Percentiles rank a stretch among this genome's conserved stretches.
These are phyloP conservation scores for Boechera stricta DNA, from an alignment of 345 rosid genomes.

Conservation along the genomic window DNA sequence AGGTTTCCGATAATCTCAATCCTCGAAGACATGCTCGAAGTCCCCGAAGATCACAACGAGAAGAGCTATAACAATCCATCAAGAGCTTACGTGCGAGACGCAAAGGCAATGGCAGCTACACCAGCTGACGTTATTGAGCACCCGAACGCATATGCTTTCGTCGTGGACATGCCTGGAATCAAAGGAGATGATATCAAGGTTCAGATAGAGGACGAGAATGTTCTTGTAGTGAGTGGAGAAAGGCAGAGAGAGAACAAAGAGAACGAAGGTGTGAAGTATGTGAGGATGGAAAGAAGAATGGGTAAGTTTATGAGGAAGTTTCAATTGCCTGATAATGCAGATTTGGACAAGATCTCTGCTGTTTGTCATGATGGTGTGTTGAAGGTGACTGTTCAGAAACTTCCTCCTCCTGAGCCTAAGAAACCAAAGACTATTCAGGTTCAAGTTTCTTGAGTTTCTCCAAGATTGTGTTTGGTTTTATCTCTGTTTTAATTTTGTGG, in stretches of 20 bases:
- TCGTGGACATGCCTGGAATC: slow-evolving; percentile 85
- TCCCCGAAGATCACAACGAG: slow-evolving; percentile 46
- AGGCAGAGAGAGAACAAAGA: slow-evolving; percentile 68
- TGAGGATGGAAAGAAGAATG: slow-evolving; percentile 80
- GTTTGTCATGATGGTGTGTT: slow-evolving; percentile 73
- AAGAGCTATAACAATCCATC: slow-evolving; percentile 51
- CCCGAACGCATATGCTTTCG: slow-evolving; percentile 57
- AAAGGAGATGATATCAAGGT: slow-evolving; percentile 70
- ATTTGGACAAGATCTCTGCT: slow-evolving; percentile 62
- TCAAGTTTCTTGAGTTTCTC: slow-evolving; percentile 57
- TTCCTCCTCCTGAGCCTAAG: slow-evolving; percentile 88
- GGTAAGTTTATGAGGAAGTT: slow-evolving; percentile 81
- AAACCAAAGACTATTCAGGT: slow-evolving; percentile 72
- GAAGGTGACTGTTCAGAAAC: slow-evolving; percentile 71
- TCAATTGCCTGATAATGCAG: slow-evolving; percentile 69
- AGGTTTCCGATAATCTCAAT: slow-evolving; percentile 52
- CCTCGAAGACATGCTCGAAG: slow-evolving; percentile 65
- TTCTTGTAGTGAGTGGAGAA: slow-evolving; percentile 66
- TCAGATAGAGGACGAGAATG: slow-evolving; percentile 75
- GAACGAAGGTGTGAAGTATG: slow-evolving; percentile 63
- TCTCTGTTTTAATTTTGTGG: background rate
- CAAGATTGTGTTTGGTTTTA: background rate
- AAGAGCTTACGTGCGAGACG: slow-evolving; percentile 63
- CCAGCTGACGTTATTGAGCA: slow-evolving; percentile 77
- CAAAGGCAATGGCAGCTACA: slow-evolving; percentile 85